phyloP scores from a whole-genome alignment of 768 basidiomycete species.

The Suillus subaureus region DNA sequence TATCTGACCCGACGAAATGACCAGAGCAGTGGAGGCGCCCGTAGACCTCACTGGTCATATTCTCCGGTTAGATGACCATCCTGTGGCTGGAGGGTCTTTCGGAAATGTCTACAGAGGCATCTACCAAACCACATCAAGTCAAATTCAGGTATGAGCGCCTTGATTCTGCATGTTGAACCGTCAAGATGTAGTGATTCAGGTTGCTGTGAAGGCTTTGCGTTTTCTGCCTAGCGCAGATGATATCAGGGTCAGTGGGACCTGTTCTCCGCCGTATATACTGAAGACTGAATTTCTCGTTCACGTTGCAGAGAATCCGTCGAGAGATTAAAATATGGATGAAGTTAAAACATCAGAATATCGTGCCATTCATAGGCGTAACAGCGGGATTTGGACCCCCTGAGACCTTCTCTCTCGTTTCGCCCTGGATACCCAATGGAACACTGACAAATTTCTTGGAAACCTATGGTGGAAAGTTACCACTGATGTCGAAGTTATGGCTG shows the following conservation, averaged over 20 bases:
- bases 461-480: neutral
- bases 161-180: neutral
- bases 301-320: constrained; percentile 24
- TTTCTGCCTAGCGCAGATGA: constrained; percentile 14
- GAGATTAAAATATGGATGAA: constrained; percentile 33
- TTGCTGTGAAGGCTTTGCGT: constrained; percentile 27
- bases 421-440: constrained; percentile 32
- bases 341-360: constrained; percentile 26
- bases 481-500: constrained; percentile 14
- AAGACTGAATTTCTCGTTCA: neutral
- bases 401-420: constrained; percentile 30
- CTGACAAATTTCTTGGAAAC: constrained; percentile 22
- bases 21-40: neutral
- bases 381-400: constrained; percentile 27
- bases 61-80: neutral
- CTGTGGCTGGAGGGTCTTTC: constrained; percentile 15
- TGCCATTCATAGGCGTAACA: constrained; percentile 31
- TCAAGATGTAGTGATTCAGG: constrained; percentile 10
- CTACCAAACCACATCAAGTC: neutral
- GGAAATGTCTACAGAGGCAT: constrained; percentile 20
- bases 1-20: neutral
- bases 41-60: constrained; percentile 17
- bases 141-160: neutral
- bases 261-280: neutral
- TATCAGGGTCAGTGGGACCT: neutral